A percentile compares a stretch with the other conserved stretches of the same genome.
Evolutionary conservation across 2,329 filamentous ascomycete genomes (phyloP).

Genomic region (Aaosphaeria pasadenensis): DNA sequence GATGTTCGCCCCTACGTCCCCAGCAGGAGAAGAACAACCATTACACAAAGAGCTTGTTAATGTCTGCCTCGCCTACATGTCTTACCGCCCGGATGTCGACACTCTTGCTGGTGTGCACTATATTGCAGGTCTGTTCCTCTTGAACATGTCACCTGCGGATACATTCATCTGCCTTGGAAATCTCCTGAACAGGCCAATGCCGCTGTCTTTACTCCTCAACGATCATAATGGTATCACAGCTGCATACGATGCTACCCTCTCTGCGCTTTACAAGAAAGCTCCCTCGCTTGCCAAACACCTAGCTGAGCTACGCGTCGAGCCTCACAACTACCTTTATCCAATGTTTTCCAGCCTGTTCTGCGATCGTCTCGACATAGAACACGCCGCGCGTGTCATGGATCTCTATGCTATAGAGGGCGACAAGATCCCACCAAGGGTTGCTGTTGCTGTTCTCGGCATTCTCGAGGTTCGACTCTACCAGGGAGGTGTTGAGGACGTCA

Average conservation of each 20-base stretch:
- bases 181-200: slow-evolving; percentile 71
- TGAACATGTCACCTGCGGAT: slow-evolving; percentile 65
- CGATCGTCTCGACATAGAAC: slow-evolving; percentile 63
- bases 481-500: slow-evolving; percentile 32
- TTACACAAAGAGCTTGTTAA: slow-evolving; percentile 67
- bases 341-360: slow-evolving; percentile 64
- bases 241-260: slow-evolving; percentile 67
- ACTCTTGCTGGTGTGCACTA: slow-evolving; percentile 73
- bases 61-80: slow-evolving; percentile 73
- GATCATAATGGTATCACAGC: slow-evolving; percentile 67
- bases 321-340: slow-evolving; percentile 53
- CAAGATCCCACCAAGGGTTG: slow-evolving; percentile 65
- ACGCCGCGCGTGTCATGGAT: slow-evolving; percentile 73
- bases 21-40: slow-evolving; percentile 52
- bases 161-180: slow-evolving; percentile 74
- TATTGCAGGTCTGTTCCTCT: slow-evolving; percentile 68
- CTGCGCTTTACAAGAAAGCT: slow-evolving; percentile 64
- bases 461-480: slow-evolving; percentile 53
- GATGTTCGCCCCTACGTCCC: slow-evolving; percentile 59
- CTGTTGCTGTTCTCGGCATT: slow-evolving; percentile 61
- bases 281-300: slow-evolving; percentile 62
- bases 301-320: slow-evolving; percentile 41
- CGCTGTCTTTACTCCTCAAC: slow-evolving; percentile 70
- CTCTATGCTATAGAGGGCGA: slow-evolving; percentile 83
- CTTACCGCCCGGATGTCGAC: slow-evolving; percentile 80